Conservation (phyloP, 2,329 filamentous ascomycete genomes). For the Massarina eburnea region DNA sequence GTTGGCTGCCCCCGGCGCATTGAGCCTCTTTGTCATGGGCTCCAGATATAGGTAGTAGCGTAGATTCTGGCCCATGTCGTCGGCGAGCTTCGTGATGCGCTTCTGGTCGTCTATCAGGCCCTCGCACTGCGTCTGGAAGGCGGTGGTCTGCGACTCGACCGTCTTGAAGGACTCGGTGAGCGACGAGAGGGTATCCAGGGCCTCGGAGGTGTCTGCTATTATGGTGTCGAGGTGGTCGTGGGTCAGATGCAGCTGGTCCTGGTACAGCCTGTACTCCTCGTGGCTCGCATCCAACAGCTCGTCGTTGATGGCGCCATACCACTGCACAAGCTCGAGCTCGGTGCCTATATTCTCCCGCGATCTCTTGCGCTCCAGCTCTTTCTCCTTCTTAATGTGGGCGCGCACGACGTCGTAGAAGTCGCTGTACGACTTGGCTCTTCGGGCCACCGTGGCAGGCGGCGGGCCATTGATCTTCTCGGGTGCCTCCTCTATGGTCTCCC, state of each 20-base stretch:
- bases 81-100: constrained; percentile 74
- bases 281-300: constrained; percentile 80
- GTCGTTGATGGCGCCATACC: constrained; percentile 63
- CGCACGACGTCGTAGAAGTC: constrained; percentile 70
- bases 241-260: constrained; percentile 77
- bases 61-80: constrained; percentile 85
- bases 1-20: constrained; percentile 85
- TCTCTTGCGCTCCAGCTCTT: constrained; percentile 40
- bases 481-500: constrained; percentile 60
- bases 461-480: constrained; percentile 58
- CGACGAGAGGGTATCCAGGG: constrained; percentile 73
- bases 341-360: constrained; percentile 53
- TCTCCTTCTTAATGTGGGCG: constrained; percentile 59
- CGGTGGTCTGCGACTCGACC: constrained; percentile 88
- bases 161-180: constrained; percentile 84
- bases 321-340: constrained; percentile 60
- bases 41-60: constrained; percentile 95
- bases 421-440: constrained; percentile 75
- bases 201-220: constrained; percentile 73
- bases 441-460: constrained; percentile 65
- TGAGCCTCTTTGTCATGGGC: constrained; percentile 83
- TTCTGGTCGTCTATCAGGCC: constrained; percentile 80
- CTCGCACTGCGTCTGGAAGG: constrained; percentile 90
- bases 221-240: constrained; percentile 80
- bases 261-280: constrained; percentile 80